phyloP scores from a whole-genome alignment of 805 yeast species.

The Myxozyma neotropica region DNA sequence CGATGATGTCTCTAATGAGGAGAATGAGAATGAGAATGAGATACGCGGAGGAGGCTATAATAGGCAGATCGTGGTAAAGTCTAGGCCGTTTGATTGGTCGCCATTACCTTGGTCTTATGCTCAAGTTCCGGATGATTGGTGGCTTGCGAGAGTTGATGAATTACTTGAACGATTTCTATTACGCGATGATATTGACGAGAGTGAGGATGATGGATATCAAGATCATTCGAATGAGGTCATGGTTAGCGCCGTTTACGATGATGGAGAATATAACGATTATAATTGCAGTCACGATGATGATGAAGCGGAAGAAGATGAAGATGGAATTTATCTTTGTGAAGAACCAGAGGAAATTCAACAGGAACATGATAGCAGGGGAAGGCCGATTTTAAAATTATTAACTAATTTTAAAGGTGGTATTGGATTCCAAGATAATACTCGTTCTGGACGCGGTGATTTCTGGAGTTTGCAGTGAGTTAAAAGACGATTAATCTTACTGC shows the following conservation, averaged over 20 bases:
- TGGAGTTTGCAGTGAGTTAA: too few species aligned
- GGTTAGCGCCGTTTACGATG: not conserved
- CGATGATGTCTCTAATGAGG: not conserved
- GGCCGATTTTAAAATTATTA: conserved; percentile 22
- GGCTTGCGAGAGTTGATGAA: conserved; percentile 13
- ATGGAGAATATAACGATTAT: conserved; percentile 1
- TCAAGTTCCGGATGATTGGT: conserved; percentile 13
- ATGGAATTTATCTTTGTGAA: conserved; percentile 12
- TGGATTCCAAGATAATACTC: conserved; percentile 3
- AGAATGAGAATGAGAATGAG: not conserved
- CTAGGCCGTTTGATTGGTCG: conserved; percentile 21
- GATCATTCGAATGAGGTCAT: not conserved
- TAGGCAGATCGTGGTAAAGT: not conserved
- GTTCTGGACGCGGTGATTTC: not conserved
- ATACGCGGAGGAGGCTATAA: not conserved
- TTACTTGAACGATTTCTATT: not conserved
- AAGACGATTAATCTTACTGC: too few species aligned
- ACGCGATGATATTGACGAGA: not conserved
- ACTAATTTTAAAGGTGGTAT: conserved; percentile 21
- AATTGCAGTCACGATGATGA: not conserved
- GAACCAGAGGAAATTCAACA: conserved; percentile 28
- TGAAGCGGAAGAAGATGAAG: conserved; percentile 6
- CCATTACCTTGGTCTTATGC: conserved; percentile 22
- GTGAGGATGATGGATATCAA: not conserved
- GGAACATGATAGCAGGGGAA: conserved; percentile 19